These are phyloP conservation scores for Histomonas meleagridis DNA, from an alignment of 208 protist species.

Conservation along the genomic window DNA sequence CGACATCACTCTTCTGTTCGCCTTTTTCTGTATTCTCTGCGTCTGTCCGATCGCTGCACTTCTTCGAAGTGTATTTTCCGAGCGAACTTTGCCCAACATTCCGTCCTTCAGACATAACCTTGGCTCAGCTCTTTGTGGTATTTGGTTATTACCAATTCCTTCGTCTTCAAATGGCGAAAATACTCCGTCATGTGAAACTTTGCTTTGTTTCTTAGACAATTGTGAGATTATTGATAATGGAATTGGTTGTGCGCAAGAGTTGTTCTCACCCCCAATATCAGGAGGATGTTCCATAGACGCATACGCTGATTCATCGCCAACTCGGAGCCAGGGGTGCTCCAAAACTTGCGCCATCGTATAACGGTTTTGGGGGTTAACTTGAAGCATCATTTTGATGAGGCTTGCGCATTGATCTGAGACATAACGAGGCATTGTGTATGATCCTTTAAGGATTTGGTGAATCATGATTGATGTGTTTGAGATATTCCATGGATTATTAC, in stretches of 20 bases:
- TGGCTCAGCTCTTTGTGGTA: neutral
- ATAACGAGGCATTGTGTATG: neutral
- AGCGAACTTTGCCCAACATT: neutral
- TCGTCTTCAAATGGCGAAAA: slow-evolving; percentile 19
- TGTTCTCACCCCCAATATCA: neutral
- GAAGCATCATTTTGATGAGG: neutral
- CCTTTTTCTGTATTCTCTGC: too few species aligned
- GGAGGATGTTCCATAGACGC: neutral
- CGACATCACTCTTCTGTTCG: too few species aligned
- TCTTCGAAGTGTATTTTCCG: too few species aligned
- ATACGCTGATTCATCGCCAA: neutral
- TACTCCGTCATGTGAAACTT: neutral
- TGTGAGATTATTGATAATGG: neutral
- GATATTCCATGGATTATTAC: neutral
- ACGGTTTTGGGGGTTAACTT: neutral
- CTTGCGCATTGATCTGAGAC: neutral
- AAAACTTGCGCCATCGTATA: neutral
- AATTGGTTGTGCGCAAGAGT: neutral
- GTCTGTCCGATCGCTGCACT: too few species aligned
- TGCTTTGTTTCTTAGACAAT: neutral
- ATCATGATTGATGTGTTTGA: slow-evolving; percentile 1
- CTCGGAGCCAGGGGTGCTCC: neutral
- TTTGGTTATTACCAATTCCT: neutral
- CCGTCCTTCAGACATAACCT: neutral
- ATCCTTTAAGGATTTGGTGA: neutral